Evolutionary conservation across 192 early-diverging fungal species (phyloP).

Genomic region (Backusella westeae): DNA sequence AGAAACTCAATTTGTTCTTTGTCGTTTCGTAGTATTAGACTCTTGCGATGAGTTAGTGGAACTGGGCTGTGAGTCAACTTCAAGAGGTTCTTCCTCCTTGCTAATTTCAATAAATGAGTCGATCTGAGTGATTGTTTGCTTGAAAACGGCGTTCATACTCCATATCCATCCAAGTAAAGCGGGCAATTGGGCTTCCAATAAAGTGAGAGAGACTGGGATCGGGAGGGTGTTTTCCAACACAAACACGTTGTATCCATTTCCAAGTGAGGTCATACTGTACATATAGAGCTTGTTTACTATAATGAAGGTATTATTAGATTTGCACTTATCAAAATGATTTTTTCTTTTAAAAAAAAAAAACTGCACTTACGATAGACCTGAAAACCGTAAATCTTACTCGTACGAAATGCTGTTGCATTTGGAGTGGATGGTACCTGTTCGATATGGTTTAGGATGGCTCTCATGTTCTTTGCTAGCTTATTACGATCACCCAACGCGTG

Average conservation of each 20-base stretch:
- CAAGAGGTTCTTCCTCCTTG: background rate
- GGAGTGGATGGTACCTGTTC: background rate
- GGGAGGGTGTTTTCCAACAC: background rate
- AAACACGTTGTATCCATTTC: background rate
- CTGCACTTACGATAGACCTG: background rate
- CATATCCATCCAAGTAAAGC: background rate
- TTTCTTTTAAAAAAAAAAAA: too few relatives aligned
- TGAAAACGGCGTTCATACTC: background rate
- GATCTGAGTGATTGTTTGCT: background rate
- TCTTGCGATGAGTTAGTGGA: background rate
- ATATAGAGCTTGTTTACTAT: too few relatives aligned
- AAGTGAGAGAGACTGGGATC: background rate
- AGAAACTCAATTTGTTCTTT: too few relatives aligned
- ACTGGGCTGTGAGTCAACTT: background rate
- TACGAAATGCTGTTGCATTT: background rate
- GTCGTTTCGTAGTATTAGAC: too few relatives aligned
- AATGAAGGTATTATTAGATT: too few relatives aligned
- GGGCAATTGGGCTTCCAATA: background rate
- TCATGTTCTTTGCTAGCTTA: background rate
- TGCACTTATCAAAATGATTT: too few relatives aligned
- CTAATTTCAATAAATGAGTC: background rate
- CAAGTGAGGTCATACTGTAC: too few relatives aligned
- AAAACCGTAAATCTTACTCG: background rate
- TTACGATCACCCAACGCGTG: background rate
- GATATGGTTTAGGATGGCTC: background rate